Base-by-base conservation (phyloP, 2,329 filamentous ascomycete genomes). In the Colletotrichum filicis region DNA sequence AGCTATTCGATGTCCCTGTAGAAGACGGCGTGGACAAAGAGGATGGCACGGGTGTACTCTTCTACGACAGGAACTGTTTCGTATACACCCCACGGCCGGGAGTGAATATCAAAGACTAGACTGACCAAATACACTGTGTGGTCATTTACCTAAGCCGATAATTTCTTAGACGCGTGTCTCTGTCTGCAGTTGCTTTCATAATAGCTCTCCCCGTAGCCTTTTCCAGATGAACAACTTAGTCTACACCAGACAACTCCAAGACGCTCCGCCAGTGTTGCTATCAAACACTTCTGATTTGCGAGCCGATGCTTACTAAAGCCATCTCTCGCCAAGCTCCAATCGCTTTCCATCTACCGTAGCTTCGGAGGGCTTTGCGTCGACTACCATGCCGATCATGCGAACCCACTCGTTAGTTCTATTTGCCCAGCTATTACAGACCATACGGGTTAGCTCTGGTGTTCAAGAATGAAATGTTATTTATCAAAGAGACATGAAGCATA, bases 311-410 rank as follows among this genome's bases (percentile, higher is more conserved):
- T 12, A 30, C 46, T 52, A 59, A 14, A 68, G 35, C 66, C 66
- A 68, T 26, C n/a, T 63, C 19, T 68, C 59, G 26, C 32, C 49
- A 12, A 68, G 28, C 11, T 56, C 52, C 32, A 56, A 6, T 2
- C 11, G 12, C 24, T 35, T 68, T 8, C 32, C 57, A 6, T 24
- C 32, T 11, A 46, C 9, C 11, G 28, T n/a, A 16, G 46, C 6
- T 26, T 63, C n/a, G 5, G 52, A 63, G 14, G 66, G 52, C n/a
- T 57, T 68, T 7, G 66, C 66, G 24, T 32, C 49, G 5, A 68
- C n/a, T 9, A 68, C 49, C 19, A 68, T 9, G 12, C 49, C 49
- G 2, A 64, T 12, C 66, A 68, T 68, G 9, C 66, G 59, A 49
- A 64, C 52, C 58, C 58, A 68, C 3, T 32, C n/a, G 14, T 64